These are phyloP conservation scores for Sonneratia alba DNA, from an alignment of 345 rosid genomes.

Conservation along the genomic window DNA sequence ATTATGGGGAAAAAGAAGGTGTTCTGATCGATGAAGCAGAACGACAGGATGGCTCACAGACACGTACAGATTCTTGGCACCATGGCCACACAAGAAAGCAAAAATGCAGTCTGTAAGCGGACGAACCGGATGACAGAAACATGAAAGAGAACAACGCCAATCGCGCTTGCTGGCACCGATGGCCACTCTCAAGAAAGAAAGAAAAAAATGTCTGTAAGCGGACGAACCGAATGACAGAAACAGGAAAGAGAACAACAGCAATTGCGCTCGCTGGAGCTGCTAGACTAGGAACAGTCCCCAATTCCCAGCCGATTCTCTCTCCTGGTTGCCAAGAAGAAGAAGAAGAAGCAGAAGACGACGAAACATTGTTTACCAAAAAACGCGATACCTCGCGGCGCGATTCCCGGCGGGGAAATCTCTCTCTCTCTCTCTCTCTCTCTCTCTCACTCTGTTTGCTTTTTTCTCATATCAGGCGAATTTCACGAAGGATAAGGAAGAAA, in stretches of 20 bases:
- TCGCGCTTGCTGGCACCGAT: no score
- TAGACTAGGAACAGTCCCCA: not conserved
- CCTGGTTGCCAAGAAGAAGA: not conserved
- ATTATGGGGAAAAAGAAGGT: not conserved
- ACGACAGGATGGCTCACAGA: not conserved
- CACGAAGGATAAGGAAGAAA: constrained; percentile 5
- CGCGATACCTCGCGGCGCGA: not conserved
- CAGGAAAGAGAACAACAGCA: not conserved
- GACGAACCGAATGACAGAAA: not conserved
- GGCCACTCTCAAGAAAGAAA: not conserved
- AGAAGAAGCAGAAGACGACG: not conserved
- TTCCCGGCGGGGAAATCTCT: constrained; percentile 14
- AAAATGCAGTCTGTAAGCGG: not conserved
- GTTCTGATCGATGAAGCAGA: not conserved
- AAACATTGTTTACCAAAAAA: not conserved
- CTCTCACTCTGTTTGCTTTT: no score
- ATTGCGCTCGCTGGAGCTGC: not conserved
- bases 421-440: not conserved
- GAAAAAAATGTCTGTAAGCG: not conserved
- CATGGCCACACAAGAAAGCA: not conserved
- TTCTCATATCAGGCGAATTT: not conserved
- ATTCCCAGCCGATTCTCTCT: not conserved
- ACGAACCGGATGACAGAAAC: not conserved
- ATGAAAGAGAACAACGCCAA: no score
- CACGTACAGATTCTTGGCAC: no score